A percentile compares a stretch with the other conserved stretches of the same genome.
These are phyloP conservation scores for Ceriops tagal DNA, from an alignment of 345 rosid species.

Conservation along the genomic window DNA sequence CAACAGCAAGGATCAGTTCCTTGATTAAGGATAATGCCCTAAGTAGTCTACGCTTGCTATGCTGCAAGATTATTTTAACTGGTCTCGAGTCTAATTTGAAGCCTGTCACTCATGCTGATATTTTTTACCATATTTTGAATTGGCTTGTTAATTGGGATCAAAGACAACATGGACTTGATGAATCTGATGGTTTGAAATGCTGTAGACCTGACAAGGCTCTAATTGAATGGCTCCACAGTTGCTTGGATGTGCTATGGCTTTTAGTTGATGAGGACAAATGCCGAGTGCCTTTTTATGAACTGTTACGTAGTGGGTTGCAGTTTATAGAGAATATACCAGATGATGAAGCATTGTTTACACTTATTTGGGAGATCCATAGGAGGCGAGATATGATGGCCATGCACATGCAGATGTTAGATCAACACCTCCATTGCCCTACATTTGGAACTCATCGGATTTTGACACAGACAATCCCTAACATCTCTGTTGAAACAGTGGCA, in stretches of 20 bases:
- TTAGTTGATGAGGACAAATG: slow-evolving; percentile 83
- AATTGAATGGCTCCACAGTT: slow-evolving; percentile 80
- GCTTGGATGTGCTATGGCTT: slow-evolving; percentile 92
- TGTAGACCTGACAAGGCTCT: slow-evolving; percentile 72
- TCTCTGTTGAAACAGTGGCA: slow-evolving; percentile 63
- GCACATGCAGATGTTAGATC: slow-evolving; percentile 99
- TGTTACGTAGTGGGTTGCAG: slow-evolving; percentile 87
- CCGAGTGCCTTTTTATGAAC: slow-evolving; percentile 91
- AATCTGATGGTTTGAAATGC: slow-evolving; percentile 50
- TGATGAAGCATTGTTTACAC: slow-evolving; percentile 92
- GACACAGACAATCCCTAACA: slow-evolving; percentile 60
- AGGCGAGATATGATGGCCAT: slow-evolving; percentile 95
- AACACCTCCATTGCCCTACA: slow-evolving; percentile 94
- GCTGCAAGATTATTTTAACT: slow-evolving; percentile 83
- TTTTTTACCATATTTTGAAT: slow-evolving; percentile 73
- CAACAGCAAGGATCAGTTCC: slow-evolving; percentile 40
- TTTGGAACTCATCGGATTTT: slow-evolving; percentile 88
- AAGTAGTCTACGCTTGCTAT: slow-evolving; percentile 73
- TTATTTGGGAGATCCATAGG: slow-evolving; percentile 90
- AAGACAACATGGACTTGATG: slow-evolving; percentile 63
- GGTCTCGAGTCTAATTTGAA: slow-evolving; percentile 69
- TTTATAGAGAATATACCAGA: slow-evolving; percentile 94
- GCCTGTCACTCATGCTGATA: slow-evolving; percentile 80
- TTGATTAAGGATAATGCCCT: slow-evolving; percentile 55
- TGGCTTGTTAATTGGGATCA: slow-evolving; percentile 98